Conservation (phyloP, 208 protist species). For the Trypanosoma conorhini region DNA sequence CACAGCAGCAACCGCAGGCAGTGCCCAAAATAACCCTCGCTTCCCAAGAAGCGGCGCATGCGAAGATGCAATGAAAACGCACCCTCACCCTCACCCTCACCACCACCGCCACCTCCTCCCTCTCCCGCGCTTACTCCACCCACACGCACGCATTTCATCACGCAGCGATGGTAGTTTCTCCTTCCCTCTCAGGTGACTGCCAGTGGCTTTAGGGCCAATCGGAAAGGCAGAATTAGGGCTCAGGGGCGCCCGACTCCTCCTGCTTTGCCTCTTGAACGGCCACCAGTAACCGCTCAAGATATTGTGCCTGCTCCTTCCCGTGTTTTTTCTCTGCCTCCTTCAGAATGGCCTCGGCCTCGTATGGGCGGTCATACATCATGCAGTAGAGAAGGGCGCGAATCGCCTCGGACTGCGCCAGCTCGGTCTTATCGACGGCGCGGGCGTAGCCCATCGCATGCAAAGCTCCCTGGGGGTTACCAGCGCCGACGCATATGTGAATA, state of each 20-base stretch:
- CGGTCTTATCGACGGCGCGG: slow-evolving; percentile 55
- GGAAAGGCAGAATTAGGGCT: background rate
- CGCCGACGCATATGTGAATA: slow-evolving; percentile 78
- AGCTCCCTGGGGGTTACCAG: slow-evolving; percentile 65
- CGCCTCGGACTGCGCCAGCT: slow-evolving; percentile 58
- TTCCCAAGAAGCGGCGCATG: too few relatives aligned
- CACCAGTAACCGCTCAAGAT: slow-evolving; percentile 53
- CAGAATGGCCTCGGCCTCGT: slow-evolving; percentile 78
- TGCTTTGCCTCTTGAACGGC: slow-evolving; percentile 30
- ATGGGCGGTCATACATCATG: slow-evolving; percentile 66
- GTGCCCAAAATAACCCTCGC: too few relatives aligned
- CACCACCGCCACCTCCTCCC: too few relatives aligned
- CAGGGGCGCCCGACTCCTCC: slow-evolving; percentile 19
- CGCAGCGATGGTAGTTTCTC: background rate
- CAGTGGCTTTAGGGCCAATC: background rate
- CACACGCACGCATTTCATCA: background rate
- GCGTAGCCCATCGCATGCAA: slow-evolving; percentile 69
- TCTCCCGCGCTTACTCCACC: background rate
- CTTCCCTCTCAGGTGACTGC: background rate
- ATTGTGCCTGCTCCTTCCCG: slow-evolving; percentile 35
- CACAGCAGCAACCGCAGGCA: too few relatives aligned
- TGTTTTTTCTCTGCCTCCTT: slow-evolving; percentile 36
- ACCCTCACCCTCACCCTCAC: too few relatives aligned
- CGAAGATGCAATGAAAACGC: too few relatives aligned
- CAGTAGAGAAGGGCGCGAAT: slow-evolving; percentile 78